Conservation (phyloP, 495 filamentous ascomycete species). For the Xanthoparmelia taractica region DNA sequence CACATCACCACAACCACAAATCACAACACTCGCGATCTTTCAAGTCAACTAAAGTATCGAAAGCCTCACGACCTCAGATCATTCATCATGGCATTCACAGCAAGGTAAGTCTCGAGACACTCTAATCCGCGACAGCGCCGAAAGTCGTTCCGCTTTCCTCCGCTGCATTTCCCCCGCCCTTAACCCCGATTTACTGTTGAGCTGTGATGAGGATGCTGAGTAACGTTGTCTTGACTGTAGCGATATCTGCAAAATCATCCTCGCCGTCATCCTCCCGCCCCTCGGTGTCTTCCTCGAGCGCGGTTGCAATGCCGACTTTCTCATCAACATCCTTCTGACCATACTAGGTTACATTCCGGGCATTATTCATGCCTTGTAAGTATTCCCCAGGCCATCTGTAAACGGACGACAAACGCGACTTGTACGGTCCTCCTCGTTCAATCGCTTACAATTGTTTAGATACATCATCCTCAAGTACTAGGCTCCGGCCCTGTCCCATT, state of each 20-base stretch:
- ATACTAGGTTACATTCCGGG: conserved; percentile 75
- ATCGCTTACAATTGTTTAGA: conserved; percentile 29
- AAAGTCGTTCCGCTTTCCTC: conserved; percentile 8
- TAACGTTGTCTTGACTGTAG: conserved; percentile 34
- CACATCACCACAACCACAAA: neutral
- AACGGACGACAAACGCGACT: neutral
- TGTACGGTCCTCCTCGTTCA: neutral
- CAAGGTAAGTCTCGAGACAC: conserved; percentile 44
- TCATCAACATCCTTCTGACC: conserved; percentile 83
- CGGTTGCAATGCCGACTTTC: conserved; percentile 71
- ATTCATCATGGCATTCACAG: conserved; percentile 55
- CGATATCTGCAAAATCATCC: conserved; percentile 88
- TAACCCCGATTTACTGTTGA: neutral
- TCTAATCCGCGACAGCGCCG: conserved; percentile 39
- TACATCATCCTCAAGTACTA: conserved; percentile 55
- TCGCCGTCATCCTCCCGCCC: conserved; percentile 80
- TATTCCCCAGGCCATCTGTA: conserved; percentile 14
- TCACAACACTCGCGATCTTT: neutral
- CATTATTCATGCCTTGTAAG: conserved; percentile 65
- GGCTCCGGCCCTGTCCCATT: neutral
- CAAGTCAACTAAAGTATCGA: neutral
- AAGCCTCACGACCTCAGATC: neutral
- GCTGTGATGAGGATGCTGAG: neutral
- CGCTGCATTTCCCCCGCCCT: neutral
- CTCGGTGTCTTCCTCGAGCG: conserved; percentile 87